Evolutionary conservation across 495 filamentous ascomycete genomes (phyloP), one percentile per base, ranked within the genome.

Genomic region (Aspergillus hancockii): DNA sequence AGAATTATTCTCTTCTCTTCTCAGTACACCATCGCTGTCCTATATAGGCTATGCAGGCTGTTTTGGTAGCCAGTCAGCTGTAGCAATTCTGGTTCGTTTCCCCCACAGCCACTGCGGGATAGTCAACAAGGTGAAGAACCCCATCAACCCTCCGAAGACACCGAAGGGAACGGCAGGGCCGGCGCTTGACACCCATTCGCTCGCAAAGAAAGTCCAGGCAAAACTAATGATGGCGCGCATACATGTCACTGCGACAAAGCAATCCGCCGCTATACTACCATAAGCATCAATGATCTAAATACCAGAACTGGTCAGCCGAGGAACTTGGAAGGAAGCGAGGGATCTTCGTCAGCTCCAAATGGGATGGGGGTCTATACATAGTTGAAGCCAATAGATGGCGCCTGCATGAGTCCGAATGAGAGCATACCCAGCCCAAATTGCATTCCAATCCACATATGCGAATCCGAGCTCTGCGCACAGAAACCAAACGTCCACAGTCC

Each of bases 191-290:
- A 62, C 63, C 63, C 63, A 65, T 8, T 50, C 46, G 23, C 59
- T 59, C 13, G 38, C 63, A 38, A 65, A 65, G 25, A 62, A 65
- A 2, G 59, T 62, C 63, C 63, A 65, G 2, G 58, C 38, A 57
- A 65, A 65, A 21, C 59, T 62, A 43, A 65, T 52, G 7, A 65
- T 61, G 2, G 63, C 56, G 28, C 63, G 49, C 63, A 65, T 60
- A 41, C 55, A 65, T 12, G 63, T 62, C 38, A 65, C 57, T 13
- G 52, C 56, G n/a, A 65, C 59, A 31, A 62, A 62, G 55, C 58
- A 65, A 40, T 65, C 63, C 13, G 58, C 52, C 10, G 58, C 28
- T 8, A 59, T 19, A 14, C 34, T 16, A 25, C 55, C 54, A 34
- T 65, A 61, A 21, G 63, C 34, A 50, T 61, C 63, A 13, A 65